Evolutionary conservation across 495 filamentous ascomycete species (phyloP), one percentile per base, ranked within the genome.

Genomic region (Aspergillus saccharolyticus): DNA sequence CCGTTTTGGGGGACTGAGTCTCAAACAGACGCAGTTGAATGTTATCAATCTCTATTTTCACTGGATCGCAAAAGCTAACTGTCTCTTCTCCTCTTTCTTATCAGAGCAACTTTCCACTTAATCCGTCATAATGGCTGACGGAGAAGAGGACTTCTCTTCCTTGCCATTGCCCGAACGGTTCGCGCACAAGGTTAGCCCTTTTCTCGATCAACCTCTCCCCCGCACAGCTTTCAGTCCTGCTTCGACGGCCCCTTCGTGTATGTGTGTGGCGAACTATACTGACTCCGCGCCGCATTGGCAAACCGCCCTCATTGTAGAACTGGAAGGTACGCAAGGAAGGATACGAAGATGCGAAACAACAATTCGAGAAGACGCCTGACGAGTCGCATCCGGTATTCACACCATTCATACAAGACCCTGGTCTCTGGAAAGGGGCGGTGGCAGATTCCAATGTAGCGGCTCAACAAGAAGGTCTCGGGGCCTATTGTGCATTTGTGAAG

Each of bases 321-420:
- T 99, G 94, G 94, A 99, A 99, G 80, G 94, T 94, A 44, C 83
- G 94, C 61, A 99, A 99, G 72, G 82, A 84, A 68, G 94, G 88
- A 49, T 99, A 97, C 72, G 94, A 97, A 76, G 90, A 93, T 59
- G 93, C 90, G 44, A 84, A 89, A 42, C 88, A 90, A 67, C 80
- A 84, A 61, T 97, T 99, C 66, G 87, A 91, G 68, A 80, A 81
- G 56, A 90, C 91, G 9, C 85, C 88, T 53, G 89, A 94, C 75
- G 94, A 97, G 70, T 83, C 88, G 61, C 87, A 94, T 64, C 87
- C 91, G 10, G 85, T 85, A 8, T 96, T 97, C 58, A 80, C 82
- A 52, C 89, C 90, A 8, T 97, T 97, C 70, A 73, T 91, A 55
- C 85, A 91, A 67, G 93, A 97, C 59, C 80, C 91, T 2, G 76